Evolutionary conservation across 768 basidiomycete species (phyloP).

Genomic region (Leccinum disarticulatum): DNA sequence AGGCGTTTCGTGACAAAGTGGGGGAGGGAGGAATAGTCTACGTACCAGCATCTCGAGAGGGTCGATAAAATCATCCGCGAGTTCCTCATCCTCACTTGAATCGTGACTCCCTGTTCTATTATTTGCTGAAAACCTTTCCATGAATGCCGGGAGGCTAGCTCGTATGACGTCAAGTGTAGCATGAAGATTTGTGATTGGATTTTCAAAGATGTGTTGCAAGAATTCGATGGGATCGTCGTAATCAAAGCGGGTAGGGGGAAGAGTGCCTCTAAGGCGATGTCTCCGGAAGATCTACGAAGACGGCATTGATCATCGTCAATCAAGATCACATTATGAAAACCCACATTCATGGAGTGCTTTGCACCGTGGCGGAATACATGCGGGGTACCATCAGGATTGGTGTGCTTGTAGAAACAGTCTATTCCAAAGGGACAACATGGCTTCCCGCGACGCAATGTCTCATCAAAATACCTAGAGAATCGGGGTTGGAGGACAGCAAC

Average conservation of each 20-base stretch:
- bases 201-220: slow-evolving; percentile 51
- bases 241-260: slow-evolving; percentile 30
- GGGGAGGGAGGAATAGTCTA: too few relatives aligned
- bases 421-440: slow-evolving; percentile 76
- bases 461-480: slow-evolving; percentile 56
- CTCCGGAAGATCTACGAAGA: slow-evolving; percentile 26
- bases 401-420: slow-evolving; percentile 81
- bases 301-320: slow-evolving; percentile 10
- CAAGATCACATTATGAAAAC: slow-evolving; percentile 35
- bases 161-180: slow-evolving; percentile 37
- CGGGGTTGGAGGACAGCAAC: background rate
- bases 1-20: too few relatives aligned
- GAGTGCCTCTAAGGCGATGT: slow-evolving; percentile 20
- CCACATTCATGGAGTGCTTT: slow-evolving; percentile 53
- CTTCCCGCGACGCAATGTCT: slow-evolving; percentile 42
- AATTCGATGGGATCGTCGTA: slow-evolving; percentile 38
- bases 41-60: too few relatives aligned
- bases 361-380: slow-evolving; percentile 56
- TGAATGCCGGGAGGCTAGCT: slow-evolving; percentile 33
- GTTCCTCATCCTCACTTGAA: slow-evolving; percentile 33
- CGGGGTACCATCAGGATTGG: slow-evolving; percentile 62
- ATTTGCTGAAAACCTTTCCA: slow-evolving; percentile 20
- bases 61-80: too few relatives aligned
- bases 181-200: slow-evolving; percentile 46
- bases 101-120: slow-evolving; percentile 28